A percentile compares a stretch with the other conserved stretches of the same genome.
Conservation (phyloP, 2,329 filamentous ascomycete genomes). For the Pyrenophora teres region DNA sequence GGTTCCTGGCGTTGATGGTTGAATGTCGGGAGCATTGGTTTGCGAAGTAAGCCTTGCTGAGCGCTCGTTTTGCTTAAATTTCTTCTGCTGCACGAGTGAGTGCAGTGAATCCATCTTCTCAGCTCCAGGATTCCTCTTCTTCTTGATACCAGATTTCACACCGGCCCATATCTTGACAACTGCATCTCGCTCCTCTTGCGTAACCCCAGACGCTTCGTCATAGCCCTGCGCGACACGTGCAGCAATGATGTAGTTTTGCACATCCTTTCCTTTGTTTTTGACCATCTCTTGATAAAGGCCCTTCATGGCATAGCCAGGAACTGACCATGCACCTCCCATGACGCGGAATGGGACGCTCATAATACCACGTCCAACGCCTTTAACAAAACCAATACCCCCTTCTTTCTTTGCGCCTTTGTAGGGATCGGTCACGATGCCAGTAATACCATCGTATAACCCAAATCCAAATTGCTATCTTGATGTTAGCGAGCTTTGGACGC, state of each 20-base stretch:
- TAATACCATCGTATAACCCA: constrained; percentile 80
- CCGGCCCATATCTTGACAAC: constrained; percentile 70
- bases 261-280: constrained; percentile 70
- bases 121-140: constrained; percentile 56
- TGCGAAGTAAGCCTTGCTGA: constrained; percentile 31
- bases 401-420: constrained; percentile 69
- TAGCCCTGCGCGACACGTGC: constrained; percentile 77
- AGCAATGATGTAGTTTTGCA: constrained; percentile 79
- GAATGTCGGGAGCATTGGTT: constrained; percentile 16
- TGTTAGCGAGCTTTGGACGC: constrained; percentile 5
- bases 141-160: constrained; percentile 63
- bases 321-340: constrained; percentile 65
- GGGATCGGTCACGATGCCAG: constrained; percentile 80
- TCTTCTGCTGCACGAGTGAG: constrained; percentile 47
- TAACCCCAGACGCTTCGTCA: constrained; percentile 63
- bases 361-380: constrained; percentile 82
- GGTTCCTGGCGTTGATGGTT: constrained; percentile 20
- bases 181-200: constrained; percentile 63
- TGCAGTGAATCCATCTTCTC: constrained; percentile 57
- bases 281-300: constrained; percentile 79
- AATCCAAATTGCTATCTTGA: constrained; percentile 67
- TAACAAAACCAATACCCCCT: constrained; percentile 69
- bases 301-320: constrained; percentile 83
- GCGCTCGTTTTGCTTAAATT: constrained; percentile 42
- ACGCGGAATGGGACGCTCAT: constrained; percentile 82